Base-by-base conservation (phyloP, 106 monocot species). In the Dioscorea alata region DNA sequence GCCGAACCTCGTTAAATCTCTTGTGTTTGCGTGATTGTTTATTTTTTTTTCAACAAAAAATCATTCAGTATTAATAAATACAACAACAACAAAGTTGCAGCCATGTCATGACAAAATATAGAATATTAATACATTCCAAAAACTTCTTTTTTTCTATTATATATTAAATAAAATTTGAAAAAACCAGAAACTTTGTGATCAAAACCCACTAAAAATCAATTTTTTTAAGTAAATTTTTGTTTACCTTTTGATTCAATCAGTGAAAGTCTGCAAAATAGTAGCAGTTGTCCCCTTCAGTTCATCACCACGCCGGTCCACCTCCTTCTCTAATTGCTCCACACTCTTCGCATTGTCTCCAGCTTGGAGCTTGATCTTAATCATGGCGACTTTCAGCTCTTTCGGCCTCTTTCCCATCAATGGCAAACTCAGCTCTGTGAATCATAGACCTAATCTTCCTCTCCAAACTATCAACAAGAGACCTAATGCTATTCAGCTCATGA, bases 401-500 rank as follows among this genome's bases (percentile, higher is more conserved):
- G 60, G 60, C 74, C 13, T 74, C 71, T n/a, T 66, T 48, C 50
- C 20, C 68, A 15, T 42, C 4, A 12, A 62, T 22, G 15, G 66
- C 82, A 23, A 85, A 80, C n/a, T 82, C 82, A 1, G 77, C 89
- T 19, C 50, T 51, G 17, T 13, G 13, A 21, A 85, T 19, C 58
- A 85, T 21, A 49, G 74, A 50, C 2, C 71, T 60, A 1, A 89
- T 62, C 60, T 82, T 61, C 0, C 66, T 61, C 82, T 80, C 79
- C 71, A 89, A 34, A 64, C 33, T 52, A 31, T 85, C 85, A 12
- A 82, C 73, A 8, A 85, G 58, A 23, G 72, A 72, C 49, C 79
- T 65, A 12, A 89, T 85, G 48, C 63, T 70, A 12, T 89, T 85
- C 71, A 89, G 14, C 59, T 89, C 85, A 56, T 77, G 79, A 1